Evolutionary conservation across 176 grass and related monocot genomes (phyloP).

Genomic region (Raddia distichophylla): DNA sequence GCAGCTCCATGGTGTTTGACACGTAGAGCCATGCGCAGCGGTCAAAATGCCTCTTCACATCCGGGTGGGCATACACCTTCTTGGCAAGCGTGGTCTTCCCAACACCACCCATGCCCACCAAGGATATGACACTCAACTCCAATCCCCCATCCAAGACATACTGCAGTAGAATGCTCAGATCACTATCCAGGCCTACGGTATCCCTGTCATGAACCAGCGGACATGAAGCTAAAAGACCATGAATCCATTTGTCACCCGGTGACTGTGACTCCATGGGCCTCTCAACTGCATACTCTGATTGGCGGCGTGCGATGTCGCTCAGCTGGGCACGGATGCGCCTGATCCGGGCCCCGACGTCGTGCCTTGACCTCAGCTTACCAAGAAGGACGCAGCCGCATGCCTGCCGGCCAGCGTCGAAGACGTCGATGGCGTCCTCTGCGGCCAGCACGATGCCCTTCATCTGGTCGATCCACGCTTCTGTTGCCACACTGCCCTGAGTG

Average conservation of each 20-base stretch:
- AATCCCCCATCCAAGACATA: neutral
- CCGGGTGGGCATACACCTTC: slow-evolving; percentile 43
- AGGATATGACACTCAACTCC: slow-evolving; percentile 29
- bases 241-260: neutral
- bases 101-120: slow-evolving; percentile 54
- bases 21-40: slow-evolving; percentile 43
- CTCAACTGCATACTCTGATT: slow-evolving; percentile 9
- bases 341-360: slow-evolving; percentile 15
- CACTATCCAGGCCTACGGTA: slow-evolving; percentile 35
- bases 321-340: slow-evolving; percentile 34
- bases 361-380: neutral
- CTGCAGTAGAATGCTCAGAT: slow-evolving; percentile 9
- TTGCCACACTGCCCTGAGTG: neutral
- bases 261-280: neutral
- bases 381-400: neutral
- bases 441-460: slow-evolving; percentile 37
- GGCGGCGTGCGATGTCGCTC: slow-evolving; percentile 24
- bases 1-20: slow-evolving; percentile 18
- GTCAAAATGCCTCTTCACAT: slow-evolving; percentile 45
- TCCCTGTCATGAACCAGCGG: slow-evolving; percentile 44
- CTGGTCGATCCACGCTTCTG: slow-evolving; percentile 44
- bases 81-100: slow-evolving; percentile 57
- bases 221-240: slow-evolving; percentile 32
- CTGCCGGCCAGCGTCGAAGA: slow-evolving; percentile 34
- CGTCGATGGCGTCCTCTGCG: slow-evolving; percentile 16